Percentiles rank a stretch among this genome's conserved stretches.
Conservation (phyloP, 805 yeast genomes). For the Cyberlindnera bimundalis region DNA sequence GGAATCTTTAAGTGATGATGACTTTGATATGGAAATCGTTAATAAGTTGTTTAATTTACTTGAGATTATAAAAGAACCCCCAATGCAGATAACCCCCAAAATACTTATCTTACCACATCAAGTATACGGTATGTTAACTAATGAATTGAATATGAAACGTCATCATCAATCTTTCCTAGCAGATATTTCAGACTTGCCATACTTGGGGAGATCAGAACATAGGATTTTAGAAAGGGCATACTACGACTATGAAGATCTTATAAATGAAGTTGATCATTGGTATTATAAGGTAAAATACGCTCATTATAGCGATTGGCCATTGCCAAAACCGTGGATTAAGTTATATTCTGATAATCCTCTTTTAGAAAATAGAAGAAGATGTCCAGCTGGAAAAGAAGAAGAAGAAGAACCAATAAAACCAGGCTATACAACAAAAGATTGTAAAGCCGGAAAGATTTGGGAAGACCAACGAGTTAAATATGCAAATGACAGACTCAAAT, state of each 20-base stretch:
- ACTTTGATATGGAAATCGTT: constrained; percentile 52
- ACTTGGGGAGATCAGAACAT: constrained; percentile 2
- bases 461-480: background rate
- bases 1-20: constrained; percentile 30
- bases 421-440: background rate
- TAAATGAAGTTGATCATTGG: constrained; percentile 11
- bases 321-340: constrained; percentile 59
- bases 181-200: constrained; percentile 41
- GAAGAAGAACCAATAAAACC: background rate
- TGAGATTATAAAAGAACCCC: constrained; percentile 17
- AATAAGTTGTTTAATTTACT: constrained; percentile 32
- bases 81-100: constrained; percentile 21
- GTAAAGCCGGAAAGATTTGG: constrained; percentile 1
- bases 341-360: constrained; percentile 6
- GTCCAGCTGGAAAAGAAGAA: constrained; percentile 6
- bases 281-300: constrained; percentile 38
- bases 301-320: constrained; percentile 64
- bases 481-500: background rate
- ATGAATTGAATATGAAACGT: constrained; percentile 38
- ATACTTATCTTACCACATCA: constrained; percentile 45
- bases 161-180: constrained; percentile 40
- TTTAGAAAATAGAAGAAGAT: constrained; percentile 16
- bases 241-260: constrained; percentile 14
- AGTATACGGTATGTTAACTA: constrained; percentile 47
- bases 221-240: constrained; percentile 11